A percentile compares a stretch with the other conserved stretches of the same genome.
These are phyloP conservation scores for Auxenochlorella protothecoides DNA, from an alignment of 139 green algal genomes.

Conservation along the genomic window DNA sequence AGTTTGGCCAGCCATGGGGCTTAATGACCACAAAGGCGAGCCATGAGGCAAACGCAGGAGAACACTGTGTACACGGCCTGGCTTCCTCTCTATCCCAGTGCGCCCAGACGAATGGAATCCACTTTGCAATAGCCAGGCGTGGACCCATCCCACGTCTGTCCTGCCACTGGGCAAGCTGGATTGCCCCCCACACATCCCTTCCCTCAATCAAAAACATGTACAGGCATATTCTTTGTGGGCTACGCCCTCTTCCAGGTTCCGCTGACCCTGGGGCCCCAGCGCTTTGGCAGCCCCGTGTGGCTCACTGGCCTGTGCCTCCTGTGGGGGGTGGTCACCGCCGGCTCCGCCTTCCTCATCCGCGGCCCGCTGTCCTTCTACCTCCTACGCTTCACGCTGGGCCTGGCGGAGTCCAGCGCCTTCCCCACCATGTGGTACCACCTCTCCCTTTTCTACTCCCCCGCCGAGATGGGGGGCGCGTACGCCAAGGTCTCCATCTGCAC, in stretches of 20 bases:
- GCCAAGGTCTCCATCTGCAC: slow-evolving; percentile 24
- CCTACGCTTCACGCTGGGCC: slow-evolving; percentile 58
- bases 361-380: slow-evolving; percentile 37
- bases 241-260: slow-evolving; percentile 60
- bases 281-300: slow-evolving; percentile 46
- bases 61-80: too few relatives aligned
- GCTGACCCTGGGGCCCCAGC: slow-evolving; percentile 29
- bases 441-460: slow-evolving; percentile 27
- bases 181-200: too few relatives aligned
- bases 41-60: too few relatives aligned
- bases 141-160: too few relatives aligned
- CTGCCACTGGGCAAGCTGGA: too few relatives aligned
- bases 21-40: too few relatives aligned
- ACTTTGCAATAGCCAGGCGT: too few relatives aligned
- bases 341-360: slow-evolving; percentile 33
- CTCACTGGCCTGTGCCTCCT: slow-evolving; percentile 37
- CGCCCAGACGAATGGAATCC: too few relatives aligned
- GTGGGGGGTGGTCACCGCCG: slow-evolving; percentile 54
- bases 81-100: too few relatives aligned
- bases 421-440: slow-evolving; percentile 47
- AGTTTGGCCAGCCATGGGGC: too few relatives aligned
- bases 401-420: slow-evolving; percentile 58
- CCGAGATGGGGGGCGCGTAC: slow-evolving; percentile 30
- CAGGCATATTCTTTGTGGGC: slow-evolving; percentile 64
- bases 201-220: too few relatives aligned